Conservation (phyloP, 179 eudicot genomes). For the Vitellaria paradoxa region DNA sequence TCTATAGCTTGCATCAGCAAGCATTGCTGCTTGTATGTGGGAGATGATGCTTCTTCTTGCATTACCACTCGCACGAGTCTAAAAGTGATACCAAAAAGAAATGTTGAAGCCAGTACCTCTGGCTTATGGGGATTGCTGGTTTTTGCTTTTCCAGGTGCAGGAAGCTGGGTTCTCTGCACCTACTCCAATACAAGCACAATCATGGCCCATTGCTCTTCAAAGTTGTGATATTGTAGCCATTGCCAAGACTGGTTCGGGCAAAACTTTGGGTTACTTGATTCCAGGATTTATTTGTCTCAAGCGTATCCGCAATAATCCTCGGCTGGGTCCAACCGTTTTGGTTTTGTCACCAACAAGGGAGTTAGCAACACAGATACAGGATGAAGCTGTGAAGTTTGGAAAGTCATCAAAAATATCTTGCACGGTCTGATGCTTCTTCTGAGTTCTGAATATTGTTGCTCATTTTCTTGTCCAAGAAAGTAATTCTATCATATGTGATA, state of each 20-base stretch:
- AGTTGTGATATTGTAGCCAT: constrained; percentile 91
- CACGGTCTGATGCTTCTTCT: constrained; percentile 49
- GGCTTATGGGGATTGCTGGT: constrained; percentile 31
- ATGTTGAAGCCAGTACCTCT: constrained; percentile 20
- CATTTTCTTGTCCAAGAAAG: not conserved
- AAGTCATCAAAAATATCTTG: constrained; percentile 77
- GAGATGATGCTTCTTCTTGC: constrained; percentile 79
- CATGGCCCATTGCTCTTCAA: constrained; percentile 97
- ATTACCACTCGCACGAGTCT: constrained; percentile 28
- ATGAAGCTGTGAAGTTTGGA: constrained; percentile 91
- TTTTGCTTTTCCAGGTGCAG: constrained; percentile 56
- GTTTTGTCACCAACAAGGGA: constrained; percentile 95
- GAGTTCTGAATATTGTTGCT: not conserved
- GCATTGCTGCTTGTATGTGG: constrained; percentile 53
- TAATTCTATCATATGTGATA: not conserved
- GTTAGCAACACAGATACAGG: constrained; percentile 96
- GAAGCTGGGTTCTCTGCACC: constrained; percentile 93
- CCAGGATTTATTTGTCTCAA: constrained; percentile 88
- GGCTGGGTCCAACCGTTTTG: constrained; percentile 86
- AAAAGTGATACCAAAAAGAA: constrained; percentile 24
- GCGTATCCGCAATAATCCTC: constrained; percentile 56
- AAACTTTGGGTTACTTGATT: constrained; percentile 91
- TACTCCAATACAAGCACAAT: constrained; percentile 97
- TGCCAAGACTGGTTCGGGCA: constrained; percentile 99
- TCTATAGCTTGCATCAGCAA: constrained; percentile 79